Percentiles rank a stretch among this genome's conserved stretches.
Evolutionary conservation across 768 basidiomycete species (phyloP).

Genomic region (Ramaria sp.): DNA sequence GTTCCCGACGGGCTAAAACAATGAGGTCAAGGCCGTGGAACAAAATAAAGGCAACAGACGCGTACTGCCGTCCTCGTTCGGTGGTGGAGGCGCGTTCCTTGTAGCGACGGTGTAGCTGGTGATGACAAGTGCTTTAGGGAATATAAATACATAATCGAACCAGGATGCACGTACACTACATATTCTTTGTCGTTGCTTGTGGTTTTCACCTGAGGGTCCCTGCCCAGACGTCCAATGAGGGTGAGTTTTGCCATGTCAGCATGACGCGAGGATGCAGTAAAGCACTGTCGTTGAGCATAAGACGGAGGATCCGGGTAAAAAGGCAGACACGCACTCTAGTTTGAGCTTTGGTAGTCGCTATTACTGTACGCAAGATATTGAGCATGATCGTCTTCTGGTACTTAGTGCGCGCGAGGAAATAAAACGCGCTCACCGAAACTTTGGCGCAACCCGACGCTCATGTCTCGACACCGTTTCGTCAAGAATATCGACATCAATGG

Average conservation of each 20-base stretch:
- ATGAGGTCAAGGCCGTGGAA: neutral
- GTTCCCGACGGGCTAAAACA: slow-evolving; percentile 38
- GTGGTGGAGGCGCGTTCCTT: slow-evolving; percentile 44
- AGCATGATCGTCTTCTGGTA: neutral
- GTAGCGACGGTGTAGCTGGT: slow-evolving; percentile 73
- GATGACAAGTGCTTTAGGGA: neutral
- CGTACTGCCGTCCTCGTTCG: slow-evolving; percentile 52
- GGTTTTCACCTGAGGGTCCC: slow-evolving; percentile 56
- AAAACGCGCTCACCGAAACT: neutral
- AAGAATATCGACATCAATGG: slow-evolving; percentile 77
- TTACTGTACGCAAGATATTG: neutral
- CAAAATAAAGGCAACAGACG: slow-evolving; percentile 7
- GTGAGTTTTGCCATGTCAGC: slow-evolving; percentile 65
- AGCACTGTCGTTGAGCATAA: slow-evolving; percentile 1
- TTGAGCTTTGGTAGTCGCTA: neutral
- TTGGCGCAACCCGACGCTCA: neutral
- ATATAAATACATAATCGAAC: neutral
- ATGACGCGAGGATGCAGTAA: slow-evolving; percentile 35
- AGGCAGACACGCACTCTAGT: neutral
- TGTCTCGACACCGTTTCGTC: slow-evolving; percentile 91
- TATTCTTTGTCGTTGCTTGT: slow-evolving; percentile 75
- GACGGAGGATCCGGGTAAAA: neutral
- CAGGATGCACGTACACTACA: slow-evolving; percentile 42
- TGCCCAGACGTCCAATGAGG: slow-evolving; percentile 65
- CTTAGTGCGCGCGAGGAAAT: neutral